Percentiles rank a stretch among this genome's conserved stretches.
These are phyloP conservation scores for Aspergillus floridensis DNA, from an alignment of 2,329 filamentous ascomycete genomes.

Conservation along the genomic window DNA sequence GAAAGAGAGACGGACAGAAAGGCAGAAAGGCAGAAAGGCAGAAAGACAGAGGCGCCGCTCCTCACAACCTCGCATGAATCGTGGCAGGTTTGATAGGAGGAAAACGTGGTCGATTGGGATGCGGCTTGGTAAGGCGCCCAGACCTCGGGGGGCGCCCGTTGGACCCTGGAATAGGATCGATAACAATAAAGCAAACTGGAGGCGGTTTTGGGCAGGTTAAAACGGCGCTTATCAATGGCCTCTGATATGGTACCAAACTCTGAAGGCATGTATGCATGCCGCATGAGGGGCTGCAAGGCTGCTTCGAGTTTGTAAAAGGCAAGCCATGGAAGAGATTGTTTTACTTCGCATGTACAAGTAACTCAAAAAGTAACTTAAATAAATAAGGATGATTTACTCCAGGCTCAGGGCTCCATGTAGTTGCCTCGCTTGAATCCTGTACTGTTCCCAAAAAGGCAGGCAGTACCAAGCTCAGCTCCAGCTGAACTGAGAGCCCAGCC, in stretches of 20 bases:
- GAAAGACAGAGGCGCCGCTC: no score
- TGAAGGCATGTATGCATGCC: neutral
- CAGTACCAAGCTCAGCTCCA: neutral
- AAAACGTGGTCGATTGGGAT: neutral
- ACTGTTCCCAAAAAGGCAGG: neutral
- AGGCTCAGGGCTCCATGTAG: neutral
- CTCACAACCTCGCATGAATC: no score
- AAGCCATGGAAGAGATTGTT: neutral
- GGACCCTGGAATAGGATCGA: neutral
- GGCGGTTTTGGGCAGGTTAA: neutral
- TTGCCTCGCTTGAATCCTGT: neutral
- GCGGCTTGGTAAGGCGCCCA: neutral
- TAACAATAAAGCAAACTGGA: slow-evolving; percentile 3
- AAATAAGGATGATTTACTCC: no score
- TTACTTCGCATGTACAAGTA: no score
- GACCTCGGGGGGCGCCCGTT: neutral
- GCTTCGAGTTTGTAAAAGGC: neutral
- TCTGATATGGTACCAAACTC: slow-evolving; percentile 20
- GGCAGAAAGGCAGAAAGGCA: no score
- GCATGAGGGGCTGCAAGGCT: neutral
- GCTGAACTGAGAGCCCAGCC: no score
- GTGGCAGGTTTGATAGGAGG: neutral
- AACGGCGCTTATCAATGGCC: slow-evolving; percentile 16
- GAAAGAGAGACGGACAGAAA: no score
- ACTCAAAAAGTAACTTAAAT: no score